Percentiles rank a stretch among this genome's conserved stretches.
Conservation (phyloP, 768 basidiomycete species). For the Terana coerulea region DNA sequence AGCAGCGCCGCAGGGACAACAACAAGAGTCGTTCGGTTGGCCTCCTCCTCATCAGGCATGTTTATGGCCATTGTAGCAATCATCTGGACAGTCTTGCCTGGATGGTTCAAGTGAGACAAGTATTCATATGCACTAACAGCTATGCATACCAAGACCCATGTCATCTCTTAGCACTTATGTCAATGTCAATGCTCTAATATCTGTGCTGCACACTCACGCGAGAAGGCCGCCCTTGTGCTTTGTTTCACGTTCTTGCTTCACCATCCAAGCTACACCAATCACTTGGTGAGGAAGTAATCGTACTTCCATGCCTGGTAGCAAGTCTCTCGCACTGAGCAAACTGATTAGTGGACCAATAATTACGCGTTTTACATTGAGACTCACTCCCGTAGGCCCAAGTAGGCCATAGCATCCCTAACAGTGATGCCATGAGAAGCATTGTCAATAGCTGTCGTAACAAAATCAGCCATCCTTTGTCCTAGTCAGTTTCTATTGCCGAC, state of each 20-base stretch:
- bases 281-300: constrained; percentile 70
- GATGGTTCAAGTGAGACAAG: neutral
- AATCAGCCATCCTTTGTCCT: constrained; percentile 50
- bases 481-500: neutral
- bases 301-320: constrained; percentile 67
- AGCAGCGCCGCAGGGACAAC: constrained; percentile 76
- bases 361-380: constrained; percentile 14
- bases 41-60: constrained; percentile 45
- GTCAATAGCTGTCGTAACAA: constrained; percentile 57
- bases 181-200: constrained; percentile 5
- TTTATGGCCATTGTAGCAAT: constrained; percentile 77
- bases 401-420: constrained; percentile 48
- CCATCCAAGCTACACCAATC: constrained; percentile 75
- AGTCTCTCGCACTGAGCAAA: constrained; percentile 44
- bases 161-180: constrained; percentile 45
- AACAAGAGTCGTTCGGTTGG: constrained; percentile 56
- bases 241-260: constrained; percentile 50
- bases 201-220: constrained; percentile 36
- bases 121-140: neutral
- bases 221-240: constrained; percentile 59
- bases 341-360: neutral
- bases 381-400: constrained; percentile 48
- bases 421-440: constrained; percentile 51
- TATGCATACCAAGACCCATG: constrained; percentile 54
- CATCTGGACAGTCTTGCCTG: constrained; percentile 74